A percentile compares a stretch with the other conserved stretches of the same genome.
phyloP scores from a whole-genome alignment of 192 early-diverging fungal genomes.

The Pecoramyces ruminantium region DNA sequence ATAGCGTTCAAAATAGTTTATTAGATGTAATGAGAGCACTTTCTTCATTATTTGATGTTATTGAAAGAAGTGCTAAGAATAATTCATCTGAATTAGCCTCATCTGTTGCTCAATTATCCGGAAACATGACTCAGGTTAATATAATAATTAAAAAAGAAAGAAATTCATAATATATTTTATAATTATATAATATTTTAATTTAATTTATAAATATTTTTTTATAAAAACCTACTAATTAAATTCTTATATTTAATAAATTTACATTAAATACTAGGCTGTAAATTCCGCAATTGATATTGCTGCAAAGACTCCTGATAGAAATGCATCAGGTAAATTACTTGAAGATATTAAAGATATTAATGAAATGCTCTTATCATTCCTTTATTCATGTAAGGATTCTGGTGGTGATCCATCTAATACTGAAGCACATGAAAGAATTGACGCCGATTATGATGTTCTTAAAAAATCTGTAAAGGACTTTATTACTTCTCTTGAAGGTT shows the following conservation, averaged over 20 bases:
- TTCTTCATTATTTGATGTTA: constrained; percentile 19
- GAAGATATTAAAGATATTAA: constrained; percentile 21
- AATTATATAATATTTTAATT: too few species aligned
- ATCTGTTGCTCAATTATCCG: constrained; percentile 17
- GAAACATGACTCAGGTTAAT: constrained; percentile 16
- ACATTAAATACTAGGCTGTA: constrained; percentile 12
- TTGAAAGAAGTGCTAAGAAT: constrained; percentile 15
- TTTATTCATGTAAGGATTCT: constrained; percentile 14
- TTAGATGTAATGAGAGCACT: constrained; percentile 18
- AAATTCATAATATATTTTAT: too few species aligned
- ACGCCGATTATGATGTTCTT: constrained; percentile 10
- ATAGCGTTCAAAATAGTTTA: constrained; percentile 9
- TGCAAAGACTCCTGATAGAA: constrained; percentile 17
- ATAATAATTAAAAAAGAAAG: too few species aligned
- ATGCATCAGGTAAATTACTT: constrained; percentile 15
- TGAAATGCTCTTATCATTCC: constrained; percentile 17
- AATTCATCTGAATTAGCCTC: constrained; percentile 15
- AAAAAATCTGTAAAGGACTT: constrained; percentile 13
- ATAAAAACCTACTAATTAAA: too few species aligned
- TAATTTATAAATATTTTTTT: too few species aligned
- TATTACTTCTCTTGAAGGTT: constrained; percentile 23
- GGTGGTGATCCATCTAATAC: constrained; percentile 7
- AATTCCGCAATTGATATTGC: constrained; percentile 16
- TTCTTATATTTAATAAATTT: too few species aligned
- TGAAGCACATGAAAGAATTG: constrained; percentile 10